A percentile compares a stretch with the other conserved stretches of the same genome.
These are phyloP conservation scores for Pleodorina starrii DNA, from an alignment of 139 green algal species.

Conservation along the genomic window DNA sequence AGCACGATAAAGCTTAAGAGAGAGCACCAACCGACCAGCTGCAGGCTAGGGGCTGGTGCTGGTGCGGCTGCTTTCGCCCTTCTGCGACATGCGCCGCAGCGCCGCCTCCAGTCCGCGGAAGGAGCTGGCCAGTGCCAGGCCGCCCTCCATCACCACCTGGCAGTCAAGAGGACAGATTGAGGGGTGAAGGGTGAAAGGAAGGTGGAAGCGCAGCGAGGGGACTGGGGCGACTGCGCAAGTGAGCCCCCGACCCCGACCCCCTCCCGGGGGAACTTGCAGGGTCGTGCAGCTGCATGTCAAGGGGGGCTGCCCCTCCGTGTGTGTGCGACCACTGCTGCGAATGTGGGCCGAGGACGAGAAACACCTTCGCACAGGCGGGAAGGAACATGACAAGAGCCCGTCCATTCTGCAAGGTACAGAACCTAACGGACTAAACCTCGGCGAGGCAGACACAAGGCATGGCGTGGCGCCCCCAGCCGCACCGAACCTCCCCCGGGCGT, in stretches of 20 bases:
- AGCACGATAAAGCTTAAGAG: too few relatives aligned
- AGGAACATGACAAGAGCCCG: neutral
- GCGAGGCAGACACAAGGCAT: neutral
- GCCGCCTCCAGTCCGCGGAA: slow-evolving; percentile 7
- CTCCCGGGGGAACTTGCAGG: neutral
- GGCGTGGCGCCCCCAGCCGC: too few relatives aligned
- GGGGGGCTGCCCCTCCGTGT: too few relatives aligned
- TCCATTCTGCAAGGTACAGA: neutral
- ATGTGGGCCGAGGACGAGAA: neutral
- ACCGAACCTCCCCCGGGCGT: neutral
- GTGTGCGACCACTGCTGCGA: neutral
- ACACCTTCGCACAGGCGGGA: neutral
- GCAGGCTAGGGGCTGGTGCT: too few relatives aligned
- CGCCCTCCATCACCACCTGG: slow-evolving; percentile 7
- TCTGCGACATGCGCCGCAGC: neutral
- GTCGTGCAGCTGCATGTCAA: neutral
- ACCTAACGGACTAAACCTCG: neutral
- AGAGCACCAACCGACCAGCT: too few relatives aligned
- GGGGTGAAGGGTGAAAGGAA: neutral
- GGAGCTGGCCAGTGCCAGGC: neutral
- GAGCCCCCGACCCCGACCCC: too few relatives aligned
- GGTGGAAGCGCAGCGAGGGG: neutral
- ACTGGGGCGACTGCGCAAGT: neutral
- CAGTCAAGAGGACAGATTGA: neutral
- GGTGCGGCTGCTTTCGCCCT: neutral